These are phyloP conservation scores for Syncephalastrum monosporum DNA, from an alignment of 371 early-diverging fungal species.

Conservation along the genomic window DNA sequence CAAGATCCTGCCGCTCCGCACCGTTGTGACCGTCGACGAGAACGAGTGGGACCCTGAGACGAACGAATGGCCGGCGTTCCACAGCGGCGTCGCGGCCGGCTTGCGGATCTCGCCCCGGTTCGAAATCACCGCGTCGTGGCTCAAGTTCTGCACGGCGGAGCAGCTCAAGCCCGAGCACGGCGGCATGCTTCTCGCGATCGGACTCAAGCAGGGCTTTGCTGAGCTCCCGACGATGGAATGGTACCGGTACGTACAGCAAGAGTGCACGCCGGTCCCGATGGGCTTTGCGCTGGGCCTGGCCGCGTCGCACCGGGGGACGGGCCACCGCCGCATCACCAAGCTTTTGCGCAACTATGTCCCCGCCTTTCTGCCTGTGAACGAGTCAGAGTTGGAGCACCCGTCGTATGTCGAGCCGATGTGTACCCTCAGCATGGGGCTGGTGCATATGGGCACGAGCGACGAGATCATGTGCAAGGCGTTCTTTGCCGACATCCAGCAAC, in stretches of 20 bases:
- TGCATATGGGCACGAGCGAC: constrained; percentile 67
- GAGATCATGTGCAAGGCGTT: constrained; percentile 69
- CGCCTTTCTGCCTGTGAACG: constrained; percentile 28
- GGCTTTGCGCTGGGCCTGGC: constrained; percentile 79
- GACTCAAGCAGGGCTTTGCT: constrained; percentile 73
- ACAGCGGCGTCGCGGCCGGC: constrained; percentile 84
- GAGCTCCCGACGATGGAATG: constrained; percentile 61
- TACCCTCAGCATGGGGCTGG: constrained; percentile 74
- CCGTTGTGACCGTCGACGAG: constrained; percentile 56
- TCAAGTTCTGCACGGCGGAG: constrained; percentile 62
- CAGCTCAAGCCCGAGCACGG: constrained; percentile 64
- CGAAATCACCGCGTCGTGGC: constrained; percentile 74
- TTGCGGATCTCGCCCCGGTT: constrained; percentile 64
- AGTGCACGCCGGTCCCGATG: constrained; percentile 63
- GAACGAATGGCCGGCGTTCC: constrained; percentile 82
- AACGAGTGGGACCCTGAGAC: constrained; percentile 39
- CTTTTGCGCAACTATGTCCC: constrained; percentile 76
- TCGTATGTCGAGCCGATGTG: constrained; percentile 61
- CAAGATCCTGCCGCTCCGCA: constrained; percentile 62
- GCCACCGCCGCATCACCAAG: constrained; percentile 60
- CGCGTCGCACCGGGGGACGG: constrained; percentile 69
- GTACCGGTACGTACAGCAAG: constrained; percentile 62
- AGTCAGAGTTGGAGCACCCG: constrained; percentile 58
- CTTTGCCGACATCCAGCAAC: constrained; percentile 63
- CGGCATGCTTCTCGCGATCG: constrained; percentile 81